These are phyloP conservation scores for Stachybotrys chartarum DNA, from an alignment of 2,329 filamentous ascomycete genomes.

Conservation along the genomic window DNA sequence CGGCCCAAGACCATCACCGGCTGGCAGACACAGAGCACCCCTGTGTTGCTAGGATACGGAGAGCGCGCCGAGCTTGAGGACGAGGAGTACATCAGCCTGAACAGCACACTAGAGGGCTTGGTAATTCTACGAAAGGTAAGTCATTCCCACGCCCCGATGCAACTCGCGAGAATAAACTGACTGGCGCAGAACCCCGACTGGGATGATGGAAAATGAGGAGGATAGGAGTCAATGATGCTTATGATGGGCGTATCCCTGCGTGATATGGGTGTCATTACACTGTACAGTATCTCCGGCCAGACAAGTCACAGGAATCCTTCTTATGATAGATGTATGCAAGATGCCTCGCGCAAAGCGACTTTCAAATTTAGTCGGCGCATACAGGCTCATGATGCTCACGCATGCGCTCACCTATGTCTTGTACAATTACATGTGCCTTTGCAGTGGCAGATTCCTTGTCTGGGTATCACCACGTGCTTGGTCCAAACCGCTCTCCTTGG, in stretches of 20 bases:
- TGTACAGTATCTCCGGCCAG: conserved; percentile 25
- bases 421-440: background rate
- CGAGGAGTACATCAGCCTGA: conserved; percentile 91
- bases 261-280: conserved; percentile 12
- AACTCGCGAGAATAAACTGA: background rate
- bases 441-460: background rate
- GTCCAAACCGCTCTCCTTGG: conserved; percentile 60
- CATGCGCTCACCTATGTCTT: background rate
- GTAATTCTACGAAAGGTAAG: conserved; percentile 95
- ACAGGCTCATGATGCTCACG: too few relatives aligned
- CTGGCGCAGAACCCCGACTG: conserved; percentile 30
- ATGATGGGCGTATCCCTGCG: background rate
- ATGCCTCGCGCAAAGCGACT: too few relatives aligned
- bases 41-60: conserved; percentile 86
- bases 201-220: conserved; percentile 28
- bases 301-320: conserved; percentile 9
- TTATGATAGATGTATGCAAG: conserved; percentile 17
- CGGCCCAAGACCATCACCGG: conserved; percentile 98
- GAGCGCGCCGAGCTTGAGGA: conserved; percentile 96
- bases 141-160: background rate
- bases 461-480: conserved; percentile 43
- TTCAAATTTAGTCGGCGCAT: too few relatives aligned
- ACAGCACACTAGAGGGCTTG: conserved; percentile 84
- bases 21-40: conserved; percentile 99
- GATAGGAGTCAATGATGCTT: conserved; percentile 10